Conservation (phyloP, 1,284 basidiomycete genomes). For the Austropuccinia psidii region DNA sequence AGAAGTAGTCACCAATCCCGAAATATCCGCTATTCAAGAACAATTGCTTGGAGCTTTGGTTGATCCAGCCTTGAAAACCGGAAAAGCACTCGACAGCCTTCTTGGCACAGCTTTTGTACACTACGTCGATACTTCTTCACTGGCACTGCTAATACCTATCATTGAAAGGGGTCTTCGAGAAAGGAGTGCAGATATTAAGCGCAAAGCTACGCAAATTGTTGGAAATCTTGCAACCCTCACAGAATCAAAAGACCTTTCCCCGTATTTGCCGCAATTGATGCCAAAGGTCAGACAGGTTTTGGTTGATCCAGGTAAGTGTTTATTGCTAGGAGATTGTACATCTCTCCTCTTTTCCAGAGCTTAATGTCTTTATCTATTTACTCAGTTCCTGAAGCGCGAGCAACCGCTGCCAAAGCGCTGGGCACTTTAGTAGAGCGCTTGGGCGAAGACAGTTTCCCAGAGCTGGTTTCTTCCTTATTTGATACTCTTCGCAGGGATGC, state of each 20-base stretch:
- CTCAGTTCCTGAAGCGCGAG: constrained; percentile 86
- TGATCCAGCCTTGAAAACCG: constrained; percentile 80
- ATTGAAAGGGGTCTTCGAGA: constrained; percentile 87
- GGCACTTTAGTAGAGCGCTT: constrained; percentile 93
- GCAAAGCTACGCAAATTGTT: constrained; percentile 92
- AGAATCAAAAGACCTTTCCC: constrained; percentile 93
- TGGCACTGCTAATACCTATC: constrained; percentile 94
- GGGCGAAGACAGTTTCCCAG: constrained; percentile 91
- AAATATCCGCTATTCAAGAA: constrained; percentile 88
- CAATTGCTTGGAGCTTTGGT: constrained; percentile 89
- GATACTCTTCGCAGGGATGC: constrained; percentile 86
- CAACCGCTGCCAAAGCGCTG: constrained; percentile 94
- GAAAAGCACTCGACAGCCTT: constrained; percentile 69
- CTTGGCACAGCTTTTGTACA: constrained; percentile 95
- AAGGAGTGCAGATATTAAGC: constrained; percentile 85
- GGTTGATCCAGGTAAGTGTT: constrained; percentile 50
- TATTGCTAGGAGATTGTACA: too few species aligned
- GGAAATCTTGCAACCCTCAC: constrained; percentile 79
- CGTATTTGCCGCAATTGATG: constrained; percentile 77
- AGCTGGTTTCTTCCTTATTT: constrained; percentile 82
- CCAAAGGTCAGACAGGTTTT: constrained; percentile 88
- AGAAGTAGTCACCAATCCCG: constrained; percentile 55
- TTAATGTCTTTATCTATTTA: neutral
- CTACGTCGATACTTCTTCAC: constrained; percentile 94
- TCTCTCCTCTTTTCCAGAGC: too few species aligned